Evolutionary conservation across 495 filamentous ascomycete species (phyloP).

Genomic region (Venustampulla echinocandica): DNA sequence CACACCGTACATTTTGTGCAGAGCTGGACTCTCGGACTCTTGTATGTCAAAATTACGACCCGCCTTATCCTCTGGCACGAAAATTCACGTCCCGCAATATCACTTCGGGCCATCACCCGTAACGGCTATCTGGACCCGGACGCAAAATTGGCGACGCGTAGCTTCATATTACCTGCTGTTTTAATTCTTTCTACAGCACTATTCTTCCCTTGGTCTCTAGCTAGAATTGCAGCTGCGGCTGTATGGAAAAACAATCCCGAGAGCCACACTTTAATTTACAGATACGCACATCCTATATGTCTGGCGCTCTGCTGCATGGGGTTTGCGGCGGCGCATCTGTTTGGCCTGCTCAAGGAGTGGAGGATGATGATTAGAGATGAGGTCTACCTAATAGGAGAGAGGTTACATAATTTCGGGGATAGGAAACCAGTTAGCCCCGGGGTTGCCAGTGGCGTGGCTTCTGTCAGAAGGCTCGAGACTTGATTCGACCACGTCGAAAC

Average conservation of each 20-base stretch:
- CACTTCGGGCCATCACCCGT: constrained; percentile 65
- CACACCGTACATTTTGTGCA: constrained; percentile 87
- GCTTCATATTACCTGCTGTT: constrained; percentile 66
- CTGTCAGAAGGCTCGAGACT: constrained; percentile 17
- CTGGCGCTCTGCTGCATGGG: constrained; percentile 17
- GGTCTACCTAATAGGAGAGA: constrained; percentile 90
- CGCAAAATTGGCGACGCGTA: constrained; percentile 65
- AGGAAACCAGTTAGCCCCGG: constrained; percentile 9
- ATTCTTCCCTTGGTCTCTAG: constrained; percentile 19
- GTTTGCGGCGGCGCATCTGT: constrained; percentile 38
- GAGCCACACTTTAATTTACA: constrained; percentile 50
- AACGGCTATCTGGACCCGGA: constrained; percentile 79
- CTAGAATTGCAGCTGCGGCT: constrained; percentile 24
- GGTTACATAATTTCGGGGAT: constrained; percentile 40
- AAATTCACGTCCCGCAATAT: constrained; percentile 59
- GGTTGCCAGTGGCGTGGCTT: not conserved
- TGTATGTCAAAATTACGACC: constrained; percentile 82
- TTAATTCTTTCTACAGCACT: constrained; percentile 52
- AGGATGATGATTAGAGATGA: constrained; percentile 80
- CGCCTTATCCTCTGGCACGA: constrained; percentile 57
- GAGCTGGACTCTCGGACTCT: constrained; percentile 85
- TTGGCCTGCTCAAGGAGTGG: constrained; percentile 67
- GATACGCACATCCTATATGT: constrained; percentile 58
- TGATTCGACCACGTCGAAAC: too few species aligned
- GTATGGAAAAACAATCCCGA: constrained; percentile 28